A percentile compares a stretch with the other conserved stretches of the same genome.
These are phyloP conservation scores for Lactifluus volemus DNA, from an alignment of 768 basidiomycete genomes.

Conservation along the genomic window DNA sequence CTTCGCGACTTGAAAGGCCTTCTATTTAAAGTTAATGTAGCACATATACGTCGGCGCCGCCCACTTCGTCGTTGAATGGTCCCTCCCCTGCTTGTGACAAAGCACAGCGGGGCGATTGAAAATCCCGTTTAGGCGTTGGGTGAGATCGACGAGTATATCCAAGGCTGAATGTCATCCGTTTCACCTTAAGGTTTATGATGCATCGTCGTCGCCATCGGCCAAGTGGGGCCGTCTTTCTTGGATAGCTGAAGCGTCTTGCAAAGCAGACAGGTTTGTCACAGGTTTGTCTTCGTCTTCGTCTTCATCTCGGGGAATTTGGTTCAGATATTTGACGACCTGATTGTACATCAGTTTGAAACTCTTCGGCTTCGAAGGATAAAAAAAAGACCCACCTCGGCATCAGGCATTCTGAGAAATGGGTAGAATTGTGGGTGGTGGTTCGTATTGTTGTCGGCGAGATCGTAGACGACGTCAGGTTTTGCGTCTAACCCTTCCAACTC, in stretches of 20 bases:
- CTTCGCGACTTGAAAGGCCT: background rate
- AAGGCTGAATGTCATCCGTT: no score
- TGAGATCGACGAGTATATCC: background rate
- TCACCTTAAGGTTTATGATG: background rate
- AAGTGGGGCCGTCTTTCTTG: background rate
- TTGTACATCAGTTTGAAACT: no score
- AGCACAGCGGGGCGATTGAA: background rate
- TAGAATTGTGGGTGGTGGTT: background rate
- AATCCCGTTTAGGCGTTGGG: background rate
- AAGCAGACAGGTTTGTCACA: background rate
- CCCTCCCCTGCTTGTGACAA: background rate
- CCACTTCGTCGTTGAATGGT: background rate
- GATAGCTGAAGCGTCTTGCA: background rate
- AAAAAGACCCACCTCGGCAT: background rate
- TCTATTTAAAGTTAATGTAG: background rate
- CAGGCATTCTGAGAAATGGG: background rate
- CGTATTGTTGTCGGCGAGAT: background rate
- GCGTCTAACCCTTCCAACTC: background rate
- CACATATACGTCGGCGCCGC: background rate
- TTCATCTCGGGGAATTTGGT: background rate
- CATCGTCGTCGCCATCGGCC: background rate
- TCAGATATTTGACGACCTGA: slow-evolving; percentile 4
- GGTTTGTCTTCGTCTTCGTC: background rate
- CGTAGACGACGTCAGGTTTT: background rate
- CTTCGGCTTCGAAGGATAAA: no score